Percentiles rank a stretch among this genome's conserved stretches.
Conservation (phyloP, 108 stramenopile genomes). For the Skeletonema costatum region DNA sequence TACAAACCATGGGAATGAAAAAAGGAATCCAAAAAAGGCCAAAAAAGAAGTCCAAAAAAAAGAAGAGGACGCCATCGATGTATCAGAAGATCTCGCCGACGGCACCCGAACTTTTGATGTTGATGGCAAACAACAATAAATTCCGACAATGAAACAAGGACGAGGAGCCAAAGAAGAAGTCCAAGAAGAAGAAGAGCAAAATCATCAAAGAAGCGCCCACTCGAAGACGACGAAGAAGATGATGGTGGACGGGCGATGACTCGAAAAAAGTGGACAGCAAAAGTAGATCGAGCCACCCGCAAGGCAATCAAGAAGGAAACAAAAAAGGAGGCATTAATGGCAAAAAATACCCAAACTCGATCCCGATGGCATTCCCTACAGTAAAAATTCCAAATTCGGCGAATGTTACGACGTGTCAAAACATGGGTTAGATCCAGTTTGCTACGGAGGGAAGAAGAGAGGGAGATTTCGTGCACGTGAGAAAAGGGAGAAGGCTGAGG, state of each 20-base stretch:
- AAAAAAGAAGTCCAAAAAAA: slow-evolving; percentile 9
- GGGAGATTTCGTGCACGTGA: slow-evolving; percentile 56
- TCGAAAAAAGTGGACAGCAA: neutral
- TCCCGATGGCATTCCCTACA: slow-evolving; percentile 63
- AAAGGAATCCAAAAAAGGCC: slow-evolving; percentile 14
- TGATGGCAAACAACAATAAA: neutral
- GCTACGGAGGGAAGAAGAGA: slow-evolving; percentile 74
- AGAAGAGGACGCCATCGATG: neutral
- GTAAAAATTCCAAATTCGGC: slow-evolving; percentile 81
- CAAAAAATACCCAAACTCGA: slow-evolving; percentile 43
- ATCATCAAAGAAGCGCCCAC: neutral
- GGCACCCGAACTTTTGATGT: neutral
- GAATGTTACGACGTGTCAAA: slow-evolving; percentile 88
- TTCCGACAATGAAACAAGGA: neutral
- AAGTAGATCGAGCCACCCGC: slow-evolving; percentile 16
- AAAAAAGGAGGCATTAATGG: slow-evolving; percentile 11
- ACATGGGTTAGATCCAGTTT: slow-evolving; percentile 73
- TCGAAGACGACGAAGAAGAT: neutral
- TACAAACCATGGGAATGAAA: neutral
- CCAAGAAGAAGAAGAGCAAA: slow-evolving; percentile 7
- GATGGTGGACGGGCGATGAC: neutral
- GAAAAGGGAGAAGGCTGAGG: slow-evolving; percentile 62
- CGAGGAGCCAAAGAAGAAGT: neutral
- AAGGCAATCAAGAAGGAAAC: slow-evolving; percentile 23
- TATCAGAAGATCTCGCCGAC: neutral